phyloP scores from a whole-genome alignment of 768 basidiomycete genomes.

The Sporobolomyces roseus region DNA sequence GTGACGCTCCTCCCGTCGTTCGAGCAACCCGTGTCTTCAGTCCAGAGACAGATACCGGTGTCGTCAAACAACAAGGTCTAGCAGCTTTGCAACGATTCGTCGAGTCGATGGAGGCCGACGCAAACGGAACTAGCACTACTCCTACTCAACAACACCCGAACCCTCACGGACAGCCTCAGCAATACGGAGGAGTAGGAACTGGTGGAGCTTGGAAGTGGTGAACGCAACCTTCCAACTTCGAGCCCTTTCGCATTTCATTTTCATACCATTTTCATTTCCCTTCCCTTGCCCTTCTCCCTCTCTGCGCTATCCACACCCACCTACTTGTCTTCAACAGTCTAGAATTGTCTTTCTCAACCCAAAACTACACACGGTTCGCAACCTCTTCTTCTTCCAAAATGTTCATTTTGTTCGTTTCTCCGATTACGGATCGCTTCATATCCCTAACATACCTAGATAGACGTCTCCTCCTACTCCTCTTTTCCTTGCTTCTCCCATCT shows the following conservation, averaged over 20 bases:
- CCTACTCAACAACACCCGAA: not conserved
- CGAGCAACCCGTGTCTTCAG: conserved; percentile 43
- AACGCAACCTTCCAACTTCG: no score
- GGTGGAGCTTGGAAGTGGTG: conserved; percentile 5
- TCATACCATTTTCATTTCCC: not conserved
- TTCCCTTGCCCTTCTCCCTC: not conserved
- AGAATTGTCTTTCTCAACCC: not conserved
- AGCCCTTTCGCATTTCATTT: not conserved
- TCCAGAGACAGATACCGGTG: conserved; percentile 42
- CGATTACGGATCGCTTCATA: not conserved
- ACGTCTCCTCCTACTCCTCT: not conserved
- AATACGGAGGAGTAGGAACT: not conserved
- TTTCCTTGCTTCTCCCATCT: not conserved
- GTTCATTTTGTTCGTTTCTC: not conserved
- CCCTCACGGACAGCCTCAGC: not conserved
- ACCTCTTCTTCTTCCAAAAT: not conserved
- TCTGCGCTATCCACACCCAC: no score
- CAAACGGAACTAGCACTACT: not conserved
- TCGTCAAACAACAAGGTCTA: conserved; percentile 43
- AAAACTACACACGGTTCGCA: not conserved
- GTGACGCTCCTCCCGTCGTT: conserved; percentile 37
- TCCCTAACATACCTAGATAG: not conserved
- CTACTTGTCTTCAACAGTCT: no score
- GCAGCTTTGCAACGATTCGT: conserved; percentile 45
- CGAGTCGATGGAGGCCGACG: conserved; percentile 39